A percentile compares a stretch with the other conserved stretches of the same genome.
These are phyloP conservation scores for Chaetomiaceae sp. DNA, from an alignment of 2,329 filamentous ascomycete genomes.

Conservation along the genomic window DNA sequence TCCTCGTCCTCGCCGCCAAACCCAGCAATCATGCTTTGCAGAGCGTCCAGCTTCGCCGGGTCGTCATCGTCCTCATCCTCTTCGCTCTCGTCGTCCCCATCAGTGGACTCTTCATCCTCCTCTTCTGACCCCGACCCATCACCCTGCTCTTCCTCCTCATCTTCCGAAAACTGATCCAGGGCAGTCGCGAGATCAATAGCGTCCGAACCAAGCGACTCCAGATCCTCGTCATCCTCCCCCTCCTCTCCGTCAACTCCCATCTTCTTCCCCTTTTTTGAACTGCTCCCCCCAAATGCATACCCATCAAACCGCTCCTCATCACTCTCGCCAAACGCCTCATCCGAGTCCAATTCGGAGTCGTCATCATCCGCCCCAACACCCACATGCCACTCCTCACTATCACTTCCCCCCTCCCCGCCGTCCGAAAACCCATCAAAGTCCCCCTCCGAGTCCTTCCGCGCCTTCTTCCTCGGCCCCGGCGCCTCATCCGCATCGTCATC, in stretches of 20 bases:
- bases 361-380: constrained; percentile 59
- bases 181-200: constrained; percentile 57
- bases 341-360: constrained; percentile 61
- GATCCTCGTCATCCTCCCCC: constrained; percentile 56
- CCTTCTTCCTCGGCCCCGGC: constrained; percentile 38
- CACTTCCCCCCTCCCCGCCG: constrained; percentile 48
- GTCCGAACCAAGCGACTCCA: constrained; percentile 54
- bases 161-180: constrained; percentile 51
- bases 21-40: constrained; percentile 65
- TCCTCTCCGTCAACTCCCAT: constrained; percentile 48
- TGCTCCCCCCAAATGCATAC: constrained; percentile 74
- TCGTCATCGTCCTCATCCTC: constrained; percentile 41
- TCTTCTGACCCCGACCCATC: constrained; percentile 43
- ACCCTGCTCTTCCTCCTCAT: constrained; percentile 46
- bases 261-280: constrained; percentile 52
- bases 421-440: constrained; percentile 58
- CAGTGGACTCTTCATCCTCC: constrained; percentile 38
- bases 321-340: constrained; percentile 82
- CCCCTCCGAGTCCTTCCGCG: constrained; percentile 40
- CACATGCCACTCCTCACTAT: constrained; percentile 82
- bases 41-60: constrained; percentile 57
- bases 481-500: constrained; percentile 42
- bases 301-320: constrained; percentile 73
- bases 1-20: constrained; percentile 63
- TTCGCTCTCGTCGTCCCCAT: constrained; percentile 34